Evolutionary conservation across 1,284 basidiomycete species (phyloP).

Genomic region (Irpex lacteus): DNA sequence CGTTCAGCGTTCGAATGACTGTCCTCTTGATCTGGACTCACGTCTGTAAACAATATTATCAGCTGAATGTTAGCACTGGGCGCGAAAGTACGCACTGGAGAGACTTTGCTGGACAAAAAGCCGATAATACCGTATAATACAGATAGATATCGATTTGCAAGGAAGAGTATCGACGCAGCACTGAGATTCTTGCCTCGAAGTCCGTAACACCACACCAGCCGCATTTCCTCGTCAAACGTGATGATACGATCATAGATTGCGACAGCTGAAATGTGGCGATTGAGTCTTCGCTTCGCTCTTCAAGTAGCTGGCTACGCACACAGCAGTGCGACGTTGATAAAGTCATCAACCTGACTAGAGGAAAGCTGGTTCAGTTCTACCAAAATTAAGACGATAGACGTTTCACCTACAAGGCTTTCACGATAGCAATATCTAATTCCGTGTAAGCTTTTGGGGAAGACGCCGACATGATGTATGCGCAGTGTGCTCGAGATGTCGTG

Average conservation of each 20-base stretch:
- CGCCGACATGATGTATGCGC: neutral
- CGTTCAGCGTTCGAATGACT: neutral
- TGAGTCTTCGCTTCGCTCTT: too few relatives aligned
- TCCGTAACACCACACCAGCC: neutral
- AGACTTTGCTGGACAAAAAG: neutral
- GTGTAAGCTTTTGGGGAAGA: neutral
- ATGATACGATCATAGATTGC: constrained; percentile 1
- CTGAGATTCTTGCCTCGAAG: neutral
- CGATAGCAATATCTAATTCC: neutral
- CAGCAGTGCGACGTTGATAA: constrained; percentile 3
- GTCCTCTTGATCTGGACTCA: neutral
- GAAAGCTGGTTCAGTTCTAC: too few relatives aligned
- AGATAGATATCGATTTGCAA: neutral
- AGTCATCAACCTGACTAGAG: neutral
- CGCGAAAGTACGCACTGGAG: neutral
- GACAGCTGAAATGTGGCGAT: neutral
- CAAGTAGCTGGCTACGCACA: neutral
- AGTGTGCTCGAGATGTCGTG: neutral
- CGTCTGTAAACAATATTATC: neutral
- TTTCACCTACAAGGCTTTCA: neutral
- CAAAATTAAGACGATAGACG: too few relatives aligned
- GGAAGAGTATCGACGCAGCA: neutral
- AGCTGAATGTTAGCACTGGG: neutral
- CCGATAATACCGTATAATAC: constrained; percentile 1
- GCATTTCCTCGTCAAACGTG: neutral